Evolutionary conservation across 179 eudicot genomes (phyloP), one percentile per base, ranked within the genome.

Genomic region (Camellia oleifera): DNA sequence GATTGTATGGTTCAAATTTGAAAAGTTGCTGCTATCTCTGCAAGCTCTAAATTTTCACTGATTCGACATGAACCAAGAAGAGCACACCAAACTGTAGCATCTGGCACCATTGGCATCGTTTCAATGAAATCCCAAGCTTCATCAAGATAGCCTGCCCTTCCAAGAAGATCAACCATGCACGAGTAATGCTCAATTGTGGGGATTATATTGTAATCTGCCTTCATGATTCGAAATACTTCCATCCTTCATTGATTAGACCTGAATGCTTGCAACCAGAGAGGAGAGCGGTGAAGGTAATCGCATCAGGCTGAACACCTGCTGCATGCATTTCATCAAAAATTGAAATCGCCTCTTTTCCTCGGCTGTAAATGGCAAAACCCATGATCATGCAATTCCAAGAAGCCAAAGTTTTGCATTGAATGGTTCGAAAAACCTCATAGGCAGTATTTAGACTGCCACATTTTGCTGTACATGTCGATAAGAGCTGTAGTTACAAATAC

Each of bases 121-220:
- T 82, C 84, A 40, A 90, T 85, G 72, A 91, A 83, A 72, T 90
- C 92, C 90, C 83, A 87, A 56, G 93, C 95, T 88, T 91, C 93
- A 77, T 91, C 95, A 73, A 90, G 85, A 77, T 87, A 90, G 70
- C 93, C 95, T 46, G 83, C 80, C 78, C 82, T 84, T 82, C 91
- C 95, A 75, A 91, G 90, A 83, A 91, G 93, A 85, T 91, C 95
- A 64, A 91, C 91, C 95, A 90, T 91, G 72, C 93, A 90, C n/a
- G 92, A 88, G 74, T 88, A 91, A 79, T 91, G 94, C 90, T 87
- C 91, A 77, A 88, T 87, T 6, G 89, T 88, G 48, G 92, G 95
- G 70, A 15, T 46, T 53, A 90, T 74, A 70, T 75, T 80, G 75
- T 84, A 85, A 74, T 81, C 81, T 44, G 64, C 48, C 65, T 81